Evolutionary conservation across 2,329 filamentous ascomycete species (phyloP).

Genomic region (Eutypa lata): DNA sequence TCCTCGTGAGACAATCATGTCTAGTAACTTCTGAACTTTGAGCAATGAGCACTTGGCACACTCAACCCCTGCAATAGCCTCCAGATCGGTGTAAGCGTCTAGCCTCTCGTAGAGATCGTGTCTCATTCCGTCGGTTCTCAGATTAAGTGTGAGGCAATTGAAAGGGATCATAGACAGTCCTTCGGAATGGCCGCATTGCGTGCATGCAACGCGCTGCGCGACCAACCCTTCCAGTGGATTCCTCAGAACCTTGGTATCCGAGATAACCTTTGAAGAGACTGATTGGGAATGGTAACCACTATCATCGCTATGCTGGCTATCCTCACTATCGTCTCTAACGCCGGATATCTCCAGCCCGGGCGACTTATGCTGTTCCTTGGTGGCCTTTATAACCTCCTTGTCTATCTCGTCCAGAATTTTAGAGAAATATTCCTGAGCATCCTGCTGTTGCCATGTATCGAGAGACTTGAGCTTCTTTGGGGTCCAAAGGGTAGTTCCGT

Average conservation of each 20-base stretch:
- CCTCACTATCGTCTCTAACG: constrained; percentile 38
- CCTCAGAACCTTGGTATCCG: constrained; percentile 40
- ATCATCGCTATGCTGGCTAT: constrained; percentile 53
- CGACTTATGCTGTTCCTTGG: constrained; percentile 27
- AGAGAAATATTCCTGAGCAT: constrained; percentile 95
- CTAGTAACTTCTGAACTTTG: constrained; percentile 47
- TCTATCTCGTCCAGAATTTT: constrained; percentile 85
- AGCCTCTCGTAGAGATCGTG: constrained; percentile 77
- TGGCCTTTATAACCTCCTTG: constrained; percentile 63
- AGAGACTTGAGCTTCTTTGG: constrained; percentile 81
- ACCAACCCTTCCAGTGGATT: constrained; percentile 87
- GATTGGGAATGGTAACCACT: constrained; percentile 53
- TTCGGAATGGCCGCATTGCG: constrained; percentile 80
- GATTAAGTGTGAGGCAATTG: constrained; percentile 84
- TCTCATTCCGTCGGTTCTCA: constrained; percentile 58
- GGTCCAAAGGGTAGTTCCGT: constrained; percentile 78
- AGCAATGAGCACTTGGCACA: constrained; percentile 88
- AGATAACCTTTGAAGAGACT: constrained; percentile 31
- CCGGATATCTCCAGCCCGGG: constrained; percentile 39
- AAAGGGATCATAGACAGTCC: constrained; percentile 89
- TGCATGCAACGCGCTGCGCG: constrained; percentile 86
- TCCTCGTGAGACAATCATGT: constrained; percentile 41
- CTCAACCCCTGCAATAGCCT: constrained; percentile 84
- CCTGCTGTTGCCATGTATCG: constrained; percentile 94
- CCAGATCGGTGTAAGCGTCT: constrained; percentile 79